These are phyloP conservation scores for Alternaria sp. DNA, from an alignment of 2,329 filamentous ascomycete species.

Conservation along the genomic window DNA sequence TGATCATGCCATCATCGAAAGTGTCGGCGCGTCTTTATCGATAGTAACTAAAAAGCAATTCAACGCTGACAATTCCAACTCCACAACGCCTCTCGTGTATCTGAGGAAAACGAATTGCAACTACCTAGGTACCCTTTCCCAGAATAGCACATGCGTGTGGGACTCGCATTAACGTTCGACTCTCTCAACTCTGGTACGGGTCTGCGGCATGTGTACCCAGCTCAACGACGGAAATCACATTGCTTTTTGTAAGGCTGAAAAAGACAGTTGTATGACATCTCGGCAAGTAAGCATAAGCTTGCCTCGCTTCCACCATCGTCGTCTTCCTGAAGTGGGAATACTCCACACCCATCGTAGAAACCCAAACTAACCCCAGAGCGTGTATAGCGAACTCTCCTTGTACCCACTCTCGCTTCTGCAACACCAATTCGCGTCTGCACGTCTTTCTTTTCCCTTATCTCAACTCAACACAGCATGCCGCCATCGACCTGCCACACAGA, in stretches of 20 bases:
- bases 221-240: neutral
- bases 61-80: neutral
- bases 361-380: neutral
- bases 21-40: neutral
- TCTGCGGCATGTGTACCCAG: neutral
- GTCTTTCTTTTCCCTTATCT: neutral
- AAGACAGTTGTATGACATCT: neutral
- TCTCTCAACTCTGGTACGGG: neutral
- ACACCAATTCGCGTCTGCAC: neutral
- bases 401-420: neutral
- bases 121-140: neutral
- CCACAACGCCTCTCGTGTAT: neutral
- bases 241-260: neutral
- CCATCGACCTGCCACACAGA: constrained; percentile 25
- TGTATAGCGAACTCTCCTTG: neutral
- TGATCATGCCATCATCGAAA: neutral
- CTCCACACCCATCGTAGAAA: neutral
- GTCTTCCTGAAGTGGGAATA: neutral
- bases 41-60: neutral
- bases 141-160: neutral
- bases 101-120: neutral
- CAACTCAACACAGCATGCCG: constrained; percentile 19
- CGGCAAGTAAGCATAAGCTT: neutral
- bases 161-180: neutral
- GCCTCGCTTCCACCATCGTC: neutral